phyloP scores from a whole-genome alignment of 73 alveolate genomes.

The Paramecium pentaurelia region DNA sequence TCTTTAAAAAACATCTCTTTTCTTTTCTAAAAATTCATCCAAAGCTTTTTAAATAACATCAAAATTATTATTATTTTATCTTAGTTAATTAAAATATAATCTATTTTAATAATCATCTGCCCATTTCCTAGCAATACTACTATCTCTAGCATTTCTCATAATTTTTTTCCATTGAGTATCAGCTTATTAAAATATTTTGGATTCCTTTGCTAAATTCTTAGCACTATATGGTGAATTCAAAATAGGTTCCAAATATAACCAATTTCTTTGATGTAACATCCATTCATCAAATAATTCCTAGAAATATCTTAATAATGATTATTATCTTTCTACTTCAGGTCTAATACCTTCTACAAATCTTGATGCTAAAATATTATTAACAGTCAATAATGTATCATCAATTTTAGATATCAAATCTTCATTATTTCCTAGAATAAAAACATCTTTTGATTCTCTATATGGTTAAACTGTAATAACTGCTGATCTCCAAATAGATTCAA shows the following conservation, averaged over 20 bases:
- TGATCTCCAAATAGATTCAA: constrained; percentile 61
- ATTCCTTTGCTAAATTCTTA: constrained; percentile 80
- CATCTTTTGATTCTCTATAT: constrained; percentile 50
- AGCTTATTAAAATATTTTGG: constrained; percentile 73
- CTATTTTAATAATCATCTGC: constrained; percentile 72
- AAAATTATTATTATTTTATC: constrained; percentile 73
- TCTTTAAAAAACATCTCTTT: constrained; percentile 89
- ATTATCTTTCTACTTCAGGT: constrained; percentile 50
- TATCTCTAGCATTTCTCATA: constrained; percentile 73
- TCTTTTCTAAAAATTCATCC: constrained; percentile 79
- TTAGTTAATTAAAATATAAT: constrained; percentile 69
- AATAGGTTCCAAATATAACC: constrained; percentile 80
- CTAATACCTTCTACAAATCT: constrained; percentile 64
- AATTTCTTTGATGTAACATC: constrained; percentile 77
- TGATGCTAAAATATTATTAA: constrained; percentile 57
- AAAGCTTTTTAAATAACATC: constrained; percentile 80
- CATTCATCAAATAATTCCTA: constrained; percentile 67
- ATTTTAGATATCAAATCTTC: constrained; percentile 59
- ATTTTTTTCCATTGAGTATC: constrained; percentile 80
- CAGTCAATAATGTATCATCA: constrained; percentile 63
- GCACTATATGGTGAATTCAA: constrained; percentile 87
- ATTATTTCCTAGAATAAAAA: constrained; percentile 49
- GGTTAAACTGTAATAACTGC: constrained; percentile 42
- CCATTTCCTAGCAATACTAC: constrained; percentile 68
- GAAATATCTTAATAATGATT: constrained; percentile 37